phyloP scores from a whole-genome alignment of 306 rosid species.

The Hippophae gyantsensis region DNA sequence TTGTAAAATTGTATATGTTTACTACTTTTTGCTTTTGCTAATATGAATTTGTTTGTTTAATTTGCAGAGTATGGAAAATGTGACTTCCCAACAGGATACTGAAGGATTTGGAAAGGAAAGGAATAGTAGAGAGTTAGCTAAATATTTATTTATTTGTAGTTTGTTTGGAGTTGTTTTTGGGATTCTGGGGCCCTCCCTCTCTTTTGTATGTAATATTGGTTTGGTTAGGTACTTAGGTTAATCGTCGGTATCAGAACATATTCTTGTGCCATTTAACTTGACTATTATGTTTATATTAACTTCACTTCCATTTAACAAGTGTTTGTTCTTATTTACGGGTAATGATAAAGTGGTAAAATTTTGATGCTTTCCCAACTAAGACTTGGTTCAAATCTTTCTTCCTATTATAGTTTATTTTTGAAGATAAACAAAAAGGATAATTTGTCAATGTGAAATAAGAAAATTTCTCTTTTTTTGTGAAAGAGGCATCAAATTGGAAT shows the following conservation, averaged over 20 bases:
- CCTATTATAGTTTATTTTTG: no score
- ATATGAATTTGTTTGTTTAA: neutral
- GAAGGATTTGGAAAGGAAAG: conserved; percentile 8
- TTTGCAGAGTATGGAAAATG: conserved; percentile 74
- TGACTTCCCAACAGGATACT: conserved; percentile 60
- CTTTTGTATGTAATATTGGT: neutral
- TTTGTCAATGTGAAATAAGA: no score
- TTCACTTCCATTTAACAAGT: no score
- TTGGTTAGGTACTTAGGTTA: neutral
- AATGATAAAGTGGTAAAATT: no score
- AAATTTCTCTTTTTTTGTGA: no score
- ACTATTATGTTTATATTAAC: no score
- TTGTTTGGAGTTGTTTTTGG: neutral
- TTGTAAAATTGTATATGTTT: neutral
- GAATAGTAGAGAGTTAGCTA: neutral
- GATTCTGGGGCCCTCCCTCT: neutral
- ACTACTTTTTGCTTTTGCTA: neutral
- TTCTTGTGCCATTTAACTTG: no score
- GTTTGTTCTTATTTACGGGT: no score
- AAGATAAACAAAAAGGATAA: no score
- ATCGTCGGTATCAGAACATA: neutral
- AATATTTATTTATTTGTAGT: neutral
- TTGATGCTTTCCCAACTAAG: no score
- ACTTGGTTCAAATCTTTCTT: no score
- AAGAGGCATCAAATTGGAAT: no score